Base-by-base conservation (phyloP, 2,329 filamentous ascomycete species). In the Xylaria hypoxylon region DNA sequence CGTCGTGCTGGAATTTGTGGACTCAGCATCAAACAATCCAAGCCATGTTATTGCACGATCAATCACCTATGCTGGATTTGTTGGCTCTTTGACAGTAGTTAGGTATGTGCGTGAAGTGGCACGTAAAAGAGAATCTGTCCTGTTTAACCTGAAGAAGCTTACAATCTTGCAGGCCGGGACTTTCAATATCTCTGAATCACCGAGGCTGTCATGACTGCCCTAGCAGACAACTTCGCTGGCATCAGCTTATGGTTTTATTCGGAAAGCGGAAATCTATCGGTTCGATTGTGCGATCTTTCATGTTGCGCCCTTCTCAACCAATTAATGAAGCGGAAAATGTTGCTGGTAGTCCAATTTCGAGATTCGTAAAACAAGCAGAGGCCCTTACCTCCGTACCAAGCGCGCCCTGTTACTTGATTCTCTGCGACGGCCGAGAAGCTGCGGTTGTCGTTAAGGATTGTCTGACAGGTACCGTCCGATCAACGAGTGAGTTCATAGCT, bases 391-490 rank as follows among this genome's bases (percentile, higher is more conserved):
- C 67, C 0, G 73, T 78, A 2, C 79, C 77, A 1, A 84, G 84
- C 0, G 84, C 87, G 17, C 85, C 86, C 1, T 86, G 85, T 42
- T 90, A 89, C 70, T 71, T 89, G 1, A 83, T 84, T 33, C 82
- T 89, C 68, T 84, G 85, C 68, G 81, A 87, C 52, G 85, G 85
- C 0, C 60, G 65, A 0, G 76, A 80, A 50, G 83, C 83, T 2
- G 74, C 82, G 1, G 79, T 85, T 0, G 78, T 90, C 52, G 86
- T 89, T 69, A 89, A 89, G 71, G 87, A 89, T 70, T 80, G 83
- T 60, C 53, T 71, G 2, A 81, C 75, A 1, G 85, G 84, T 2
- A 78, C 78, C 0, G 71, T 84, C 5, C 79, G 80, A n/a, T 78
- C 77, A 1, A 83, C 82, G 2, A 74, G 75, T 1, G 77, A 81